Percentiles rank a stretch among this genome's conserved stretches.
phyloP scores from a whole-genome alignment of 2,329 filamentous ascomycete genomes.

The Nigrospora oryzae region DNA sequence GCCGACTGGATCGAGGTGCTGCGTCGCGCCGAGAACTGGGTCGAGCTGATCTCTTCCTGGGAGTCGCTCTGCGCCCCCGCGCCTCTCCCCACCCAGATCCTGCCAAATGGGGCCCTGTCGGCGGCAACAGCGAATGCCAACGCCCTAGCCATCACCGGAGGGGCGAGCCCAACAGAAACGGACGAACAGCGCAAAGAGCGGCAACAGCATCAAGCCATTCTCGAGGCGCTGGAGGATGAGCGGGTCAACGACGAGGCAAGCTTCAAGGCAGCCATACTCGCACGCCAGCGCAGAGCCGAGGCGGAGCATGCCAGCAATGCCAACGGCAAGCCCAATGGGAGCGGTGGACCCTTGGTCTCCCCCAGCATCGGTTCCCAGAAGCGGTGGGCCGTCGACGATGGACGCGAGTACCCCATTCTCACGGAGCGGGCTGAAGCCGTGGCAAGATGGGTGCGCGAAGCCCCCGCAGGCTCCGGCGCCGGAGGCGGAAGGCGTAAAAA shows the following conservation, averaged over 20 bases:
- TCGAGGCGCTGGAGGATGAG: slow-evolving; percentile 61
- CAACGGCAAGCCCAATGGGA: slow-evolving; percentile 11
- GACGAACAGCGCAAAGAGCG: slow-evolving; percentile 49
- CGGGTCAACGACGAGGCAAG: slow-evolving; percentile 58
- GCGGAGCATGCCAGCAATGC: slow-evolving; percentile 33
- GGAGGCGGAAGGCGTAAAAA: slow-evolving; percentile 21
- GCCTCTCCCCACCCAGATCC: slow-evolving; percentile 32
- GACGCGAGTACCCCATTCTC: slow-evolving; percentile 59
- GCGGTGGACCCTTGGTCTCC: slow-evolving; percentile 3
- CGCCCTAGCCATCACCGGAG: slow-evolving; percentile 24
- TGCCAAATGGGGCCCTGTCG: slow-evolving; percentile 11
- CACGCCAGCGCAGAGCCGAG: slow-evolving; percentile 48
- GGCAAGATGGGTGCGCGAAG: slow-evolving; percentile 59
- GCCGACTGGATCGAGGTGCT: slow-evolving; percentile 76
- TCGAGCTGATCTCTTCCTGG: slow-evolving; percentile 58
- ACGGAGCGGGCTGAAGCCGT: slow-evolving; percentile 64
- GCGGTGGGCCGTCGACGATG: slow-evolving; percentile 56
- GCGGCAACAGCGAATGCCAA: slow-evolving; percentile 20
- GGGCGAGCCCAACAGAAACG: slow-evolving; percentile 28
- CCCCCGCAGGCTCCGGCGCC: slow-evolving; percentile 28
- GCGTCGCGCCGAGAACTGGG: slow-evolving; percentile 59
- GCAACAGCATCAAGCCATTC: slow-evolving; percentile 55
- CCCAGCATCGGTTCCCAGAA: slow-evolving; percentile 26
- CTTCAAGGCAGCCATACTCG: slow-evolving; percentile 55
- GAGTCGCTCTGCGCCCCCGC: slow-evolving; percentile 60